Evolutionary conservation across 805 yeast species (phyloP).

Genomic region (Lachancea thermotolerans): DNA sequence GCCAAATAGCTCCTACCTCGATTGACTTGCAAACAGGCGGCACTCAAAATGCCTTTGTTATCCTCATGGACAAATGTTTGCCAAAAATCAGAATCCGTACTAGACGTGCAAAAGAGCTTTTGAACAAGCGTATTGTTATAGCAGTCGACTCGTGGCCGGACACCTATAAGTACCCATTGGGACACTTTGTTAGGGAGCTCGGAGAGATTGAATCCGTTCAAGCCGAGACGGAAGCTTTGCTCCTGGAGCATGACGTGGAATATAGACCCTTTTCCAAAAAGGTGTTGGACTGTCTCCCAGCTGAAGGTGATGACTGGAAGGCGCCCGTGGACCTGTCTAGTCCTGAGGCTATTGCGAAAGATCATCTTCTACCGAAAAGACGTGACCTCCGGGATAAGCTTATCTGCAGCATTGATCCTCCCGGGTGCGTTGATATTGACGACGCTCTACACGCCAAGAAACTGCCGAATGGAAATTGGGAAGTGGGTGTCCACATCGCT

Average conservation of each 20-base stretch:
- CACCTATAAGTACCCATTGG: constrained; percentile 79
- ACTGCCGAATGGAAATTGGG: constrained; percentile 88
- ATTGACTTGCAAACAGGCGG: constrained; percentile 56
- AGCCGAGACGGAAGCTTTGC: constrained; percentile 93
- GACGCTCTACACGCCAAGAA: constrained; percentile 88
- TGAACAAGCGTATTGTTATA: constrained; percentile 87
- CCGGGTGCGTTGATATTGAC: constrained; percentile 96
- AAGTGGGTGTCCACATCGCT: constrained; percentile 98
- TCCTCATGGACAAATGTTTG: constrained; percentile 80
- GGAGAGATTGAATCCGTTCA: constrained; percentile 88
- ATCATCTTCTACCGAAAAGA: constrained; percentile 49
- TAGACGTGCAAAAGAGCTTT: constrained; percentile 70
- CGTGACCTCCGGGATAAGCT: constrained; percentile 80
- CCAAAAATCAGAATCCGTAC: constrained; percentile 86
- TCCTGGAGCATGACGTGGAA: constrained; percentile 93
- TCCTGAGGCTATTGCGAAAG: constrained; percentile 47
- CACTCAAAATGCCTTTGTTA: constrained; percentile 71
- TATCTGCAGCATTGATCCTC: constrained; percentile 96
- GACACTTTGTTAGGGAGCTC: constrained; percentile 84
- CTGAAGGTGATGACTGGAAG: constrained; percentile 89
- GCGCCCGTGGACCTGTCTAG: constrained; percentile 62
- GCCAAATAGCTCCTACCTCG: constrained; percentile 78
- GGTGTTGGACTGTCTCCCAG: constrained; percentile 86
- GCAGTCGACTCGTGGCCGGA: constrained; percentile 92
- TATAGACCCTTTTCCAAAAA: constrained; percentile 91